Evolutionary conservation across 257 asterid species (phyloP), one percentile per base, ranked within the genome.

Genomic region (Fraxinus pennsylvanica): DNA sequence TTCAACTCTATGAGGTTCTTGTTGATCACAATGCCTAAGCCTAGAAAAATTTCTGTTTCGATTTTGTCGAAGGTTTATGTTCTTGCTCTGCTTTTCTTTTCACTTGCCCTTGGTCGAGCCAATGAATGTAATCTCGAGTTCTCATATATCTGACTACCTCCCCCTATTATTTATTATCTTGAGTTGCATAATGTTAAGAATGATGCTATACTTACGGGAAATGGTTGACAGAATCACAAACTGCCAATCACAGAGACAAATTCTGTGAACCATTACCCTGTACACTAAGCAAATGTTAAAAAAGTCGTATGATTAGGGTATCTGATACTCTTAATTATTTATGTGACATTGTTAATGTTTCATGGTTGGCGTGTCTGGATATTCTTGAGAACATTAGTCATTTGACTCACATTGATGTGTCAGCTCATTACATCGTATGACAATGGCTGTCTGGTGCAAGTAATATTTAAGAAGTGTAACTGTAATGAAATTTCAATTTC

Each of bases 281-380:
- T 32, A 32, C 35, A 32, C 35, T 30, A 1, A 32, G 5, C 35
- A 32, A 2, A 32, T 32, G 35, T 32, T 32, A 47, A 57, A n/a
- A 77, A 77, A 66, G 79, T 78, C 75, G 72, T 80, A 71, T 76
- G 74, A 73, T 39, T 9, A 35, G 47, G 79, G 87, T 73, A 85
- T 87, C 77, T 72, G 86, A 76, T 83, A 52, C 81, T 79, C 71
- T 72, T 61, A 2, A 76, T 15, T 7, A 41, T 63, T 35, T 68
- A 35, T 71, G 81, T 50, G 43, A 70, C 76, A 74, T 54, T 50
- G 35, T 52, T 47, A 43, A 72, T 84, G 83, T 75, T 86, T 17
- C 47, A 6, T 17, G 74, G 50, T 69, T 69, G 52, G 74, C 32
- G 6, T 69, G 74, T 69, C 73, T 10, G 14, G 14, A 69, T 33